These are phyloP conservation scores for Lachancea mirantina DNA, from an alignment of 805 yeast genomes.

Conservation along the genomic window DNA sequence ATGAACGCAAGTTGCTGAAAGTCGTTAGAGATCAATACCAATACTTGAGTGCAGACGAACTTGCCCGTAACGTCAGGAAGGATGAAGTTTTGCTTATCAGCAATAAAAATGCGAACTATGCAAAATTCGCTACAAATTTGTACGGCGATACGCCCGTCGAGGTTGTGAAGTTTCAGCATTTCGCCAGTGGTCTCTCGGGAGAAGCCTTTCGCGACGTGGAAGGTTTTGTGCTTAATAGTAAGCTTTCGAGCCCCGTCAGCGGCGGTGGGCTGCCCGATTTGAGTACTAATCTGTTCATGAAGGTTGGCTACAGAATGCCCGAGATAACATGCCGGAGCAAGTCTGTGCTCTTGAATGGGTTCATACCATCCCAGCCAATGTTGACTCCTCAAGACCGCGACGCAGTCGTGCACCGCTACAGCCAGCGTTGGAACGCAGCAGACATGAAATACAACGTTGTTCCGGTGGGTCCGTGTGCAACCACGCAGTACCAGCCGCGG, in stretches of 20 bases:
- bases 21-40: constrained; percentile 62
- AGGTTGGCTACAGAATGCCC: constrained; percentile 49
- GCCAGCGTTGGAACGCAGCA: constrained; percentile 28
- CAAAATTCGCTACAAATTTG: constrained; percentile 27
- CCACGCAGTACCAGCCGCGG: constrained; percentile 39
- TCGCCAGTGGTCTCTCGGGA: constrained; percentile 55
- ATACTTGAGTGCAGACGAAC: constrained; percentile 59
- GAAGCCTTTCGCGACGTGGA: constrained; percentile 33
- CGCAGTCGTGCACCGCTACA: constrained; percentile 43
- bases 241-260: constrained; percentile 31
- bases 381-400: constrained; percentile 66
- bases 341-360: constrained; percentile 80
- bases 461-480: constrained; percentile 43
- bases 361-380: constrained; percentile 51
- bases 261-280: constrained; percentile 34
- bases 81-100: constrained; percentile 66
- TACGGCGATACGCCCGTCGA: constrained; percentile 20
- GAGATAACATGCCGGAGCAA: constrained; percentile 42
- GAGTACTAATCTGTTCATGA: constrained; percentile 36
- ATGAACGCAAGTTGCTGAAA: constrained; percentile 62
- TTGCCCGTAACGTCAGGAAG: constrained; percentile 59
- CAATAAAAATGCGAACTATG: constrained; percentile 45
- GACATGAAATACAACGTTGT: constrained; percentile 35
- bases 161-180: constrained; percentile 38
- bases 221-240: constrained; percentile 29